A percentile compares a stretch with the other conserved stretches of the same genome.
Evolutionary conservation across 352 stramenopile genomes (phyloP).

Genomic region (Elongisporangium anandrum): DNA sequence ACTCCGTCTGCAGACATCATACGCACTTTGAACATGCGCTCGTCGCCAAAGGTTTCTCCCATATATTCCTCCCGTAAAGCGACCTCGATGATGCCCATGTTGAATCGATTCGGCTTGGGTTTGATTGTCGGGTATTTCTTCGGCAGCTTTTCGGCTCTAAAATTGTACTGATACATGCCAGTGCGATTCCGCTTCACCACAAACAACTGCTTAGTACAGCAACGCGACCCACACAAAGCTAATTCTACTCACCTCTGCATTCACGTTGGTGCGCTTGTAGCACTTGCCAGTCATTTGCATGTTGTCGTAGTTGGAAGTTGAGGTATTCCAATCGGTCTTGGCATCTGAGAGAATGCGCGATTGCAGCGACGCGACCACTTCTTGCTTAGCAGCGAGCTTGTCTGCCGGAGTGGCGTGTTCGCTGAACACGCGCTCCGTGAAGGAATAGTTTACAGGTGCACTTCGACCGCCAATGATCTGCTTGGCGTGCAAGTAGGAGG

Average conservation of each 20-base stretch:
- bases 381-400: slow-evolving; percentile 56
- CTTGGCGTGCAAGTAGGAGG: slow-evolving; percentile 27
- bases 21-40: slow-evolving; percentile 58
- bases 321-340: slow-evolving; percentile 52
- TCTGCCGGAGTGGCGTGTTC: slow-evolving; percentile 44
- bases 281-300: slow-evolving; percentile 70
- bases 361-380: slow-evolving; percentile 53
- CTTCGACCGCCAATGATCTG: slow-evolving; percentile 63
- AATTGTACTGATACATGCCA: slow-evolving; percentile 87
- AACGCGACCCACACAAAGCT: not conserved
- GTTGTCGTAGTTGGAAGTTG: slow-evolving; percentile 69
- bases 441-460: slow-evolving; percentile 63
- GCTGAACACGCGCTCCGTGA: slow-evolving; percentile 72
- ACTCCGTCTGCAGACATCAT: not conserved
- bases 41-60: slow-evolving; percentile 63
- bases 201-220: not conserved
- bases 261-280: slow-evolving; percentile 73
- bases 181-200: slow-evolving; percentile 52
- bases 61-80: slow-evolving; percentile 52
- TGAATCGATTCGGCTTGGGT: slow-evolving; percentile 74
- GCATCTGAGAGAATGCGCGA: slow-evolving; percentile 58
- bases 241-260: slow-evolving; percentile 48
- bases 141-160: slow-evolving; percentile 76
- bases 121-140: slow-evolving; percentile 73
- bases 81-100: slow-evolving; percentile 73